Percentiles rank a stretch among this genome's conserved stretches.
phyloP scores from a whole-genome alignment of 306 rosid species.

The Cucurbita argyrosperma region DNA sequence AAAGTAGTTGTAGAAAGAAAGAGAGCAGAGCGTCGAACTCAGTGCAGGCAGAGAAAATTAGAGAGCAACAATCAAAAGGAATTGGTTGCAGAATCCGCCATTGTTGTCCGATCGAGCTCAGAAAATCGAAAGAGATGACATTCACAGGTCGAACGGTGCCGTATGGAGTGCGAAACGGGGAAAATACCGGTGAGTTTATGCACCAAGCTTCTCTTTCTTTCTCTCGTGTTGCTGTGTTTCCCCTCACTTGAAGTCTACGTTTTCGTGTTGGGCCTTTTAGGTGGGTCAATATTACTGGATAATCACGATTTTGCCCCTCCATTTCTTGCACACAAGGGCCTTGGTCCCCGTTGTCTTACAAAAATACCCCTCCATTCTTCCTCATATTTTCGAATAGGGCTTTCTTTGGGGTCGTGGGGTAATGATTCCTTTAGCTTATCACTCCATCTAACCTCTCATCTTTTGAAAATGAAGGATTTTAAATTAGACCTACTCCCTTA shows the following conservation, averaged over 20 bases:
- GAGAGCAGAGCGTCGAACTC: background rate
- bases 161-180: slow-evolving; percentile 28
- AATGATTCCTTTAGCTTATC: background rate
- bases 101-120: background rate
- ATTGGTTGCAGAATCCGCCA: background rate
- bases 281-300: slow-evolving; percentile 10
- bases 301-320: slow-evolving; percentile 42
- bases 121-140: slow-evolving; percentile 18
- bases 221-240: background rate
- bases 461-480: background rate
- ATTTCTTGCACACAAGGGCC: background rate
- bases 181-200: slow-evolving; percentile 12
- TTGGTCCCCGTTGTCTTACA: background rate
- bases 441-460: background rate
- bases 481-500: background rate
- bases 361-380: background rate
- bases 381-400: background rate
- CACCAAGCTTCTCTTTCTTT: background rate
- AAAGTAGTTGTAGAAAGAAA: slow-evolving; percentile 1
- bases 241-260: slow-evolving; percentile 45
- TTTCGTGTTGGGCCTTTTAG: slow-evolving; percentile 18
- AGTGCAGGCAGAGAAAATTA: background rate
- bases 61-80: background rate
- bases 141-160: slow-evolving; percentile 13
- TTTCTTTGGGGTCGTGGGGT: background rate